Percentiles rank a stretch among this genome's conserved stretches.
These are phyloP conservation scores for Ilyonectria mors-panacis DNA, from an alignment of 2,329 filamentous ascomycete species.

Conservation along the genomic window DNA sequence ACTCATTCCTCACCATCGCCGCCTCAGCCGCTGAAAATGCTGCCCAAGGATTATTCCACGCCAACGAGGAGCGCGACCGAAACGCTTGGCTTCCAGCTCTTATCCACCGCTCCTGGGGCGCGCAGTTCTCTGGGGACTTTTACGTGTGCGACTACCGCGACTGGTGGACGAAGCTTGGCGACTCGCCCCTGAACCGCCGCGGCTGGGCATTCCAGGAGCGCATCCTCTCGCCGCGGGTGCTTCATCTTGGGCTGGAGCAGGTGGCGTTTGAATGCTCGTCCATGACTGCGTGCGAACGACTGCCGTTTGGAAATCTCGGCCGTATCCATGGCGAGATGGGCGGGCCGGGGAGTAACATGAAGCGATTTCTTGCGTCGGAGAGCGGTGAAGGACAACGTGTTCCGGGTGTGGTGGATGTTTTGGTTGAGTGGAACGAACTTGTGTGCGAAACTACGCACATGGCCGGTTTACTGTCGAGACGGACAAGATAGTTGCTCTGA, in stretches of 20 bases:
- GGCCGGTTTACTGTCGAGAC: constrained; percentile 6
- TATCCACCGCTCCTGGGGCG: constrained; percentile 9
- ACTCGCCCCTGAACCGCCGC: constrained; percentile 24
- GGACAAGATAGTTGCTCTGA: constrained; percentile 29
- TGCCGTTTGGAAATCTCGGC: constrained; percentile 16
- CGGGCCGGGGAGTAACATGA: constrained; percentile 3
- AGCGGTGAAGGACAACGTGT: neutral
- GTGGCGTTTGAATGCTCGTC: constrained; percentile 31
- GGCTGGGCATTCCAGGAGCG: constrained; percentile 34
- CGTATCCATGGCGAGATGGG: neutral
- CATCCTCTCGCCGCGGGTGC: constrained; percentile 20
- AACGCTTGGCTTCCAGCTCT: constrained; percentile 15
- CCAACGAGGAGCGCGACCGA: neutral
- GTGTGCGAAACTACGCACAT: constrained; percentile 15
- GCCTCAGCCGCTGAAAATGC: constrained; percentile 1
- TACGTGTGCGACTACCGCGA: constrained; percentile 16
- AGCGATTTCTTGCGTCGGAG: neutral
- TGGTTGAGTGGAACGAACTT: constrained; percentile 26
- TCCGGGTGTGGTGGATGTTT: neutral
- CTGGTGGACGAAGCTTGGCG: constrained; percentile 25
- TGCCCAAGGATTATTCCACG: constrained; percentile 12
- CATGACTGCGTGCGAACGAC: constrained; percentile 18
- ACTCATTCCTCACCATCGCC: constrained; percentile 24
- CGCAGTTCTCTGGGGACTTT: neutral
- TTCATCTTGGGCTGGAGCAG: constrained; percentile 32